Base-by-base conservation (phyloP, 371 early-diverging fungal genomes). In the Syncephalastrum contaminatum region DNA sequence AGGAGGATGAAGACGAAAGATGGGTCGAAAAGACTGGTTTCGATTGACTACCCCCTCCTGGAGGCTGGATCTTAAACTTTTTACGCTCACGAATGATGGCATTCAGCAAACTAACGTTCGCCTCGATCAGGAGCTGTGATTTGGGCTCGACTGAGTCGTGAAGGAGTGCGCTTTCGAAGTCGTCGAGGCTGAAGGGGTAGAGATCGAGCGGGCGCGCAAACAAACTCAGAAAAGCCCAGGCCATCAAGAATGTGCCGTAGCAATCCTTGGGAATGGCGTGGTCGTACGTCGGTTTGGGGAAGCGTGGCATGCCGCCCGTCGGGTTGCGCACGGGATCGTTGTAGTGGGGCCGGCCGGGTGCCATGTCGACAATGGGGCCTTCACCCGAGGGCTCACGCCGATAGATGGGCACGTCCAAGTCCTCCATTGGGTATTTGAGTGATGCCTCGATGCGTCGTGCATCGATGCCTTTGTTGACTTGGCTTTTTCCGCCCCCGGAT, bases 351-450 rank as follows among this genome's bases (percentile, higher is more conserved):
- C 60, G 60, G 8, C 60, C 68, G 14, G 72, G 72, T 19, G 59
- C 50, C 72, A 77, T 72, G 51, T 74, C 69, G 15, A 61, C 60
- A 16, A 77, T 60, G 4, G 55, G 54, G 0, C 70, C 67, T 16
- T 30, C 56, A 0, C 70, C 69, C 21, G 62, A 58, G 18, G 72
- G 70, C 27, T 60, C 56, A 8, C 72, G 59, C 30, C 74, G 48
- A 43, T 77, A 77, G 13, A 50, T 39, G 2, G 77, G 75, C 16
- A 85, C 45, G 36, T 82, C 80, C 25, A 86, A 56, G 61, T 86
- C 86, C 53, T 86, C 86, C 22, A 84, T 80, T 4, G 86, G 86
- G 43, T 80, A 84, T 52, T 81, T 80, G 45, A 86, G 48, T 0
- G 64, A 52, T 4, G 56, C 42, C 59, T 77, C 77, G 10, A 70